These are phyloP conservation scores for Phytopythium montanum DNA, from an alignment of 352 stramenopile genomes.

Conservation along the genomic window DNA sequence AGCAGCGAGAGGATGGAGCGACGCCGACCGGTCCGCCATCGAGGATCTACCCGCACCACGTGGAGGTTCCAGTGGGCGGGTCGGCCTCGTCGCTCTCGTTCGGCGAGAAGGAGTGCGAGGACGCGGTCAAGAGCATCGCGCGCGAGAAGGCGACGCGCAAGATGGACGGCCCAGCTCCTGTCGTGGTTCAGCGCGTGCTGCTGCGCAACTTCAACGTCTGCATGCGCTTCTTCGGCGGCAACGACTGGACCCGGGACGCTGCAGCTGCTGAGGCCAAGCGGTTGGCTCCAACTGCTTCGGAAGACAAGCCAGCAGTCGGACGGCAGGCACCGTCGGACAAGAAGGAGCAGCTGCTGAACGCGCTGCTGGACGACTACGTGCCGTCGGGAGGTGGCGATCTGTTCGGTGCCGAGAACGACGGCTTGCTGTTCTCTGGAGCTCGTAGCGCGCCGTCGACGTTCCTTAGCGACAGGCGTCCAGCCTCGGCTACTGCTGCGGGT, in stretches of 20 bases:
- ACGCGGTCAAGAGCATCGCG: conserved; percentile 68
- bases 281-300: neutral
- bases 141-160: conserved; percentile 55
- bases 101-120: conserved; percentile 76
- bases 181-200: conserved; percentile 80
- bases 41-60: conserved; percentile 82
- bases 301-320: conserved; percentile 4
- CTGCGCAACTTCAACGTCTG: conserved; percentile 86
- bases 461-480: conserved; percentile 3
- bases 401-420: conserved; percentile 36
- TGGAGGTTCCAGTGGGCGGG: conserved; percentile 83
- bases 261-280: conserved; percentile 4
- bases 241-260: conserved; percentile 74
- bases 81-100: conserved; percentile 82
- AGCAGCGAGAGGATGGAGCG: conserved; percentile 25
- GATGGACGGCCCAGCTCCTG: conserved; percentile 33
- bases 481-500: conserved; percentile 11
- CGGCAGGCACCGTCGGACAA: conserved; percentile 7
- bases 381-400: conserved; percentile 49
- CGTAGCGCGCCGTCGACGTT: conserved; percentile 31
- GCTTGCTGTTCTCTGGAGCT: conserved; percentile 34
- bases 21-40: conserved; percentile 49
- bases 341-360: conserved; percentile 78
- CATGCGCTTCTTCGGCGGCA: conserved; percentile 86
- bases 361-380: conserved; percentile 83